phyloP scores from a whole-genome alignment of 1,139 yeast species.

The Suhomyces taliae region DNA sequence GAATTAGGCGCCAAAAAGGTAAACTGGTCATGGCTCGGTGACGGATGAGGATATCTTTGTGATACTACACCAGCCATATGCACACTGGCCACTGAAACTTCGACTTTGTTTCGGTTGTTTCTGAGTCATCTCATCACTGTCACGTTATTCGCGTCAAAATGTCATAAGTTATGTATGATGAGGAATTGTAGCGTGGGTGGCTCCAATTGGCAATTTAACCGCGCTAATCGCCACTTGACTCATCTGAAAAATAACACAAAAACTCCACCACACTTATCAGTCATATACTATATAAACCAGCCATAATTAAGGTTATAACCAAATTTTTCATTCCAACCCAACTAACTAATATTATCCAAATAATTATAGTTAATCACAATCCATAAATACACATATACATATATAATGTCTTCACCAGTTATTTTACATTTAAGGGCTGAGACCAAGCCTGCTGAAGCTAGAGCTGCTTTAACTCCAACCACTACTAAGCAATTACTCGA shows the following conservation, averaged over 20 bases:
- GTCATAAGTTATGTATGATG: too few relatives aligned
- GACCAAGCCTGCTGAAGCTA: slow-evolving; percentile 93
- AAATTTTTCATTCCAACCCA: too few relatives aligned
- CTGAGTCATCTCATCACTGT: too few relatives aligned
- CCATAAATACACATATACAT: neutral
- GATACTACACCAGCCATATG: too few relatives aligned
- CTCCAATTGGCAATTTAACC: slow-evolving; percentile 8
- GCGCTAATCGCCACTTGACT: slow-evolving; percentile 4
- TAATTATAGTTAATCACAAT: neutral
- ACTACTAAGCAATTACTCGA: slow-evolving; percentile 81
- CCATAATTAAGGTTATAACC: neutral
- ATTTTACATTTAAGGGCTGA: slow-evolving; percentile 88
- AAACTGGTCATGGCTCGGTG: too few relatives aligned
- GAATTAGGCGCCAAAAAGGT: too few relatives aligned
- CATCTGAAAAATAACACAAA: slow-evolving; percentile 9
- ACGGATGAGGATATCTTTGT: too few relatives aligned
- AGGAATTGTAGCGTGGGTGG: too few relatives aligned
- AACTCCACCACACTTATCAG: slow-evolving; percentile 1
- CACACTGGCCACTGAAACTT: too few relatives aligned
- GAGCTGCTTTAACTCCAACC: slow-evolving; percentile 94
- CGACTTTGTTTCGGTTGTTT: too few relatives aligned
- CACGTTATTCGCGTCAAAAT: too few relatives aligned
- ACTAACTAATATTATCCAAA: neutral
- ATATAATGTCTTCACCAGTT: slow-evolving; percentile 31
- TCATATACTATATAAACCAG: slow-evolving; percentile 1